Conservation (phyloP, 2,329 filamentous ascomycete species). For the Ambrosiella beaveri region DNA sequence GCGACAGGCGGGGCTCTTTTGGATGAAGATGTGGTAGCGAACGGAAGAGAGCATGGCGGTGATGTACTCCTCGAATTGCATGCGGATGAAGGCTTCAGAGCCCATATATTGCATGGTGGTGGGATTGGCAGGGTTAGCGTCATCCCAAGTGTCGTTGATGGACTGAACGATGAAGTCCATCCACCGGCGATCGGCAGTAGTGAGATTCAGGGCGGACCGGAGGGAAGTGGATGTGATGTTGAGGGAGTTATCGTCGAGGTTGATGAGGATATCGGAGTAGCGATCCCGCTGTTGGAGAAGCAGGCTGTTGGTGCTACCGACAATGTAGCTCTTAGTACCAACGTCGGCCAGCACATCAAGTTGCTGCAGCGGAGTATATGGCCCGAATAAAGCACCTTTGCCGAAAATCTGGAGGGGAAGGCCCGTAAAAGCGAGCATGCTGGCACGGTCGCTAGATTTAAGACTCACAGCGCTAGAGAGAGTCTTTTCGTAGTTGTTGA, state of each 20-base stretch:
- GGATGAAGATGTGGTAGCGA: slow-evolving; percentile 66
- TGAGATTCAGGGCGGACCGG: slow-evolving; percentile 56
- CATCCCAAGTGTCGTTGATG: slow-evolving; percentile 94
- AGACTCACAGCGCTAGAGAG: slow-evolving; percentile 65
- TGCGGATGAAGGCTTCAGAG: slow-evolving; percentile 90
- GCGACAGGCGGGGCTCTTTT: slow-evolving; percentile 35
- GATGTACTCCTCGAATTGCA: slow-evolving; percentile 95
- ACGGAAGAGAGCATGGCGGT: slow-evolving; percentile 73
- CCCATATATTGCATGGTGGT: slow-evolving; percentile 89
- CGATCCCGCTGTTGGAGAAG: slow-evolving; percentile 86
- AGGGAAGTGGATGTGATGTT: slow-evolving; percentile 70
- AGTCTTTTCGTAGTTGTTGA: slow-evolving; percentile 65
- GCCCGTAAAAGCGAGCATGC: slow-evolving; percentile 84
- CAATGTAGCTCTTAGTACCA: slow-evolving; percentile 91
- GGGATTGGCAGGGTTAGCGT: slow-evolving; percentile 71
- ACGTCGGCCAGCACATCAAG: slow-evolving; percentile 85
- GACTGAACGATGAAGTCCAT: slow-evolving; percentile 90
- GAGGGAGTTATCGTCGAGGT: slow-evolving; percentile 77
- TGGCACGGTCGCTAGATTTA: slow-evolving; percentile 79
- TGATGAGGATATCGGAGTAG: slow-evolving; percentile 91
- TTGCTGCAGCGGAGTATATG: slow-evolving; percentile 91
- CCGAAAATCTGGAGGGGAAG: slow-evolving; percentile 89
- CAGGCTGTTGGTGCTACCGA: slow-evolving; percentile 90
- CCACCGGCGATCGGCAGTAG: slow-evolving; percentile 80
- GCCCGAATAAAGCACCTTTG: slow-evolving; percentile 87